phyloP scores from a whole-genome alignment of 164 flowering plant genomes.

The Houttuynia cordata region DNA sequence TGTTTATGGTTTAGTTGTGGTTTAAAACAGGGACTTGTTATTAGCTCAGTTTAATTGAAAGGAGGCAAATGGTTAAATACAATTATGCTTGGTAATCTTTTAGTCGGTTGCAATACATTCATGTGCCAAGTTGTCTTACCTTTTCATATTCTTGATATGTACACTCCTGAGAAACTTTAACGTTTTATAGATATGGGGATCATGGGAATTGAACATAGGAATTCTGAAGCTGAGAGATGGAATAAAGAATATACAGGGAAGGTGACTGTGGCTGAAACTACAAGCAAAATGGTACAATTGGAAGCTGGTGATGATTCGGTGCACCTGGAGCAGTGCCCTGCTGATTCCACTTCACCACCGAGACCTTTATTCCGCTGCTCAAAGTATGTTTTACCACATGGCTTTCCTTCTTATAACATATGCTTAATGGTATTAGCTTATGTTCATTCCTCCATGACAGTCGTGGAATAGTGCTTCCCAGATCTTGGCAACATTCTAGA shows the following conservation, averaged over 20 bases:
- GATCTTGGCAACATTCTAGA: slow-evolving; percentile 22
- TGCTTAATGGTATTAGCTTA: not conserved
- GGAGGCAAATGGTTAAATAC: too few relatives aligned
- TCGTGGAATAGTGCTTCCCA: slow-evolving; percentile 16
- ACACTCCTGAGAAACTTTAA: not conserved
- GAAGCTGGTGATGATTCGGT: slow-evolving; percentile 8
- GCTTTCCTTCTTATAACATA: not conserved
- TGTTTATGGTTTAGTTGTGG: too few relatives aligned
- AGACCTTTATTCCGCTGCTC: slow-evolving; percentile 30
- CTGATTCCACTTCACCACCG: slow-evolving; percentile 25
- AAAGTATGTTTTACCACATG: not conserved
- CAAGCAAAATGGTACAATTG: slow-evolving; percentile 8
- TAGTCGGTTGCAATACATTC: not conserved
- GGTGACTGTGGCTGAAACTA: slow-evolving; percentile 8
- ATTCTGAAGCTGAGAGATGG: slow-evolving; percentile 14
- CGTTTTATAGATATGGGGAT: not conserved
- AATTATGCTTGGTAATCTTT: too few relatives aligned
- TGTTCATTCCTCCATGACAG: slow-evolving; percentile 10
- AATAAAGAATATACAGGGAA: slow-evolving; percentile 13
- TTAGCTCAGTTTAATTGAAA: too few relatives aligned
- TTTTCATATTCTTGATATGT: not conserved
- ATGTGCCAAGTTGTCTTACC: not conserved
- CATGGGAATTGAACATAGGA: slow-evolving; percentile 11
- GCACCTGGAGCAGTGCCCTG: slow-evolving; percentile 17
- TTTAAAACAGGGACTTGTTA: too few relatives aligned